Evolutionary conservation across 2,329 filamentous ascomycete species (phyloP).

Genomic region (Camillea tinctor): DNA sequence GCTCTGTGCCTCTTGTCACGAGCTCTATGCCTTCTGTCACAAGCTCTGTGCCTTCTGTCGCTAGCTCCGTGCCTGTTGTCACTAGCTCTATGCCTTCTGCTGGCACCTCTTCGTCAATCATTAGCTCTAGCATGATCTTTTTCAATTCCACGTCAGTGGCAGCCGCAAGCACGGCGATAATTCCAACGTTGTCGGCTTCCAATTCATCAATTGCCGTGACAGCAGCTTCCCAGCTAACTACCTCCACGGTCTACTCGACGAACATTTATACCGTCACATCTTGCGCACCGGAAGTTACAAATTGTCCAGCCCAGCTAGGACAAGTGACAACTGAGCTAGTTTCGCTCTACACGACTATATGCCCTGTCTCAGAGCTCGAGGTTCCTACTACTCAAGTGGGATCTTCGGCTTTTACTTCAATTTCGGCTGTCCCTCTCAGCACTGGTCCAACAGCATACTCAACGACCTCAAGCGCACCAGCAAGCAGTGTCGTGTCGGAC

Average conservation of each 20-base stretch:
- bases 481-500: constrained; percentile 19
- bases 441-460: constrained; percentile 10
- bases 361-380: too few species aligned
- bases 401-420: too few species aligned
- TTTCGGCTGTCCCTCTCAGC: constrained; percentile 12
- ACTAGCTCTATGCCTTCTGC: constrained; percentile 9
- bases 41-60: constrained; percentile 10
- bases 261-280: constrained; percentile 29
- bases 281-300: constrained; percentile 25
- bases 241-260: constrained; percentile 33
- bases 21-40: constrained; percentile 9
- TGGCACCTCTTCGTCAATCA: constrained; percentile 14
- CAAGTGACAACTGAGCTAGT: constrained; percentile 30
- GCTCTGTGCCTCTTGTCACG: constrained; percentile 6
- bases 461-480: constrained; percentile 10
- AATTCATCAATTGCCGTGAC: constrained; percentile 11
- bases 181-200: constrained; percentile 4
- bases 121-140: constrained; percentile 15
- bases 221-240: too few species aligned
- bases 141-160: constrained; percentile 14
- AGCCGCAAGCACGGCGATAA: constrained; percentile 2
- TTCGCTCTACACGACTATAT: constrained; percentile 33
- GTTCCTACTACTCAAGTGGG: too few species aligned
- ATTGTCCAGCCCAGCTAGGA: constrained; percentile 31
- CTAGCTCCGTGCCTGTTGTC: too few species aligned